These are phyloP conservation scores for Claviceps sp. DNA, from an alignment of 2,329 filamentous ascomycete species.

Conservation along the genomic window DNA sequence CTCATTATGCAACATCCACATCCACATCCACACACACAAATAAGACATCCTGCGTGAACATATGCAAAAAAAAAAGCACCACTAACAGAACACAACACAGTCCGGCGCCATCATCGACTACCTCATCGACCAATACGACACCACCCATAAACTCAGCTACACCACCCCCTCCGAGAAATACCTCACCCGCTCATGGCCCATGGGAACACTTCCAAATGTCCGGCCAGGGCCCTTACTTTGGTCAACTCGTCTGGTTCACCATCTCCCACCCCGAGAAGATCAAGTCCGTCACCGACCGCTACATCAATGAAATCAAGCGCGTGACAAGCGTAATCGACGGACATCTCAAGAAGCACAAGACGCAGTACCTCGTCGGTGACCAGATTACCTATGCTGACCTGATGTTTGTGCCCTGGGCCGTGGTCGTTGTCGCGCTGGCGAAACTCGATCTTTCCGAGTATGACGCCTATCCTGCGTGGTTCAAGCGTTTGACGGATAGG, in stretches of 20 bases:
- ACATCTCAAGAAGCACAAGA: conserved; percentile 10
- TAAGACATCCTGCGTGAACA: too few species aligned
- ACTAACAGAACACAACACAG: neutral
- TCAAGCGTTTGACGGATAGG: too few species aligned
- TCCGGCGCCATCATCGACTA: conserved; percentile 14
- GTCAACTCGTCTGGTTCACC: conserved; percentile 13
- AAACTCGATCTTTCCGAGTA: neutral
- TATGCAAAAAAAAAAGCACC: too few species aligned
- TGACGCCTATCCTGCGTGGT: neutral
- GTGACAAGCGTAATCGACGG: conserved; percentile 15
- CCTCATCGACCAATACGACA: conserved; percentile 12
- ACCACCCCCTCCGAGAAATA: conserved; percentile 6
- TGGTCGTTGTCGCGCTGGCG: neutral
- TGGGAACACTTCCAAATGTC: conserved; percentile 12
- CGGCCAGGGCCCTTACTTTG: conserved; percentile 19
- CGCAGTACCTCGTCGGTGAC: conserved; percentile 11
- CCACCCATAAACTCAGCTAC: conserved; percentile 7
- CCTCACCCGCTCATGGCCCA: conserved; percentile 6
- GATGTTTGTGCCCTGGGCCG: conserved; percentile 12
- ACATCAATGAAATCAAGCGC: conserved; percentile 16
- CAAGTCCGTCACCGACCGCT: conserved; percentile 15
- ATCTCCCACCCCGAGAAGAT: conserved; percentile 12
- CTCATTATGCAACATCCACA: too few species aligned
- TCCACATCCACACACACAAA: too few species aligned
- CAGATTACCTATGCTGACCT: conserved; percentile 13